These are phyloP conservation scores for Lepidium didymum DNA, from an alignment of 345 rosid genomes.

Conservation along the genomic window DNA sequence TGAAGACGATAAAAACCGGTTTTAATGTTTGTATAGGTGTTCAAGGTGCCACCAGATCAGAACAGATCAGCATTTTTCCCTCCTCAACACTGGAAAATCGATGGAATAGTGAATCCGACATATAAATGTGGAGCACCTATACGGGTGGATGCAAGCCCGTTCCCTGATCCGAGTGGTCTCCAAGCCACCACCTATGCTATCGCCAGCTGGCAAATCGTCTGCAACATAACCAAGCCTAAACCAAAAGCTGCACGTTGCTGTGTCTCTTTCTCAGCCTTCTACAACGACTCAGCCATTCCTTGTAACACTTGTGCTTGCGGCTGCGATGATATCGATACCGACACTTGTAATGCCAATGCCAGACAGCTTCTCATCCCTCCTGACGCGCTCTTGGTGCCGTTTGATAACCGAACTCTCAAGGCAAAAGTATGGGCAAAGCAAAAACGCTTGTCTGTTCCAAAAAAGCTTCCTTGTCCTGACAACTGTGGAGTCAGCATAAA, in stretches of 20 bases:
- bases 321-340: constrained; percentile 37
- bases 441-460: constrained; percentile 41
- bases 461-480: constrained; percentile 77
- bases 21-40: constrained; percentile 41
- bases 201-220: constrained; percentile 73
- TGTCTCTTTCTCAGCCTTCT: constrained; percentile 88
- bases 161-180: constrained; percentile 73
- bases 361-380: constrained; percentile 63
- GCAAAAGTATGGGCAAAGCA: constrained; percentile 68
- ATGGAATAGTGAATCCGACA: constrained; percentile 51
- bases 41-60: constrained; percentile 66
- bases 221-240: constrained; percentile 75
- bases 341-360: constrained; percentile 47
- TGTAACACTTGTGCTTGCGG: constrained; percentile 95
- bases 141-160: constrained; percentile 58
- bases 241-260: constrained; percentile 54
- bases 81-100: constrained; percentile 66
- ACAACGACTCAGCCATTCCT: constrained; percentile 69
- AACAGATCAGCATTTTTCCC: constrained; percentile 66
- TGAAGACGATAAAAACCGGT: not conserved
- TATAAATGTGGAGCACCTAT: constrained; percentile 71
- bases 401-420: constrained; percentile 56
- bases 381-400: constrained; percentile 64
- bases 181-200: constrained; percentile 45
- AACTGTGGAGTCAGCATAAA: constrained; percentile 86